phyloP scores from a whole-genome alignment of 2,329 filamentous ascomycete genomes.

The Epichloe typhina region DNA sequence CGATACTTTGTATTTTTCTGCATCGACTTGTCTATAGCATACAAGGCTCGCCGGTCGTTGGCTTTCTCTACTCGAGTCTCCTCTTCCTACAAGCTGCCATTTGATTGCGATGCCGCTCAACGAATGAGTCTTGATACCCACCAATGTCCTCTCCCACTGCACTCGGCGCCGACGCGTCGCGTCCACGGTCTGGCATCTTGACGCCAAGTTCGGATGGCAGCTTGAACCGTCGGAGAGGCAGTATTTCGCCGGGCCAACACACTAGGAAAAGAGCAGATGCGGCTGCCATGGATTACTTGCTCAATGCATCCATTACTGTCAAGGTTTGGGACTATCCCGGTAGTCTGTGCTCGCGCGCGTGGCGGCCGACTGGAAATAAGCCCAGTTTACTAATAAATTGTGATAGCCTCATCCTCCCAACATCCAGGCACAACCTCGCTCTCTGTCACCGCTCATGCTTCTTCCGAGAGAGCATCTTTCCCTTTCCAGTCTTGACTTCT shows the following conservation, averaged over 20 bases:
- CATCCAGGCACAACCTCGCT: slow-evolving; percentile 37
- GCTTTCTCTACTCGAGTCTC: not conserved
- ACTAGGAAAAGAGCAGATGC: slow-evolving; percentile 25
- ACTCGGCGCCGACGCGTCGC: slow-evolving; percentile 35
- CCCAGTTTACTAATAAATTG: slow-evolving; percentile 9
- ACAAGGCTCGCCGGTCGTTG: not conserved
- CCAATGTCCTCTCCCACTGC: slow-evolving; percentile 22
- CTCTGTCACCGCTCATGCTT: slow-evolving; percentile 47
- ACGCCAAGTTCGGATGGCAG: slow-evolving; percentile 27
- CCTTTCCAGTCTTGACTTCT: slow-evolving; percentile 48
- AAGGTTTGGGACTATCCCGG: slow-evolving; percentile 25
- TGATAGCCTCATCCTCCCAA: slow-evolving; percentile 42
- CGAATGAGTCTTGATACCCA: slow-evolving; percentile 5
- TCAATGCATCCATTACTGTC: slow-evolving; percentile 37
- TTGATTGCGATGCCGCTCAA: slow-evolving; percentile 1
- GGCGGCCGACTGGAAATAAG: not conserved
- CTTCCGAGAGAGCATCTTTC: slow-evolving; percentile 46
- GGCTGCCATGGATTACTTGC: slow-evolving; percentile 35
- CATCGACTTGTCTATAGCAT: not conserved
- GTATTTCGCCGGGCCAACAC: slow-evolving; percentile 14
- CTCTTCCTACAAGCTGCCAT: not conserved
- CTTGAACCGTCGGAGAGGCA: slow-evolving; percentile 22
- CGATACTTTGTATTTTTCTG: not conserved
- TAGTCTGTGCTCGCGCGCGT: not conserved
- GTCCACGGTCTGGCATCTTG: slow-evolving; percentile 28